Evolutionary conservation across 2,329 filamentous ascomycete species (phyloP).

Genomic region (Septoria petroselini): DNA sequence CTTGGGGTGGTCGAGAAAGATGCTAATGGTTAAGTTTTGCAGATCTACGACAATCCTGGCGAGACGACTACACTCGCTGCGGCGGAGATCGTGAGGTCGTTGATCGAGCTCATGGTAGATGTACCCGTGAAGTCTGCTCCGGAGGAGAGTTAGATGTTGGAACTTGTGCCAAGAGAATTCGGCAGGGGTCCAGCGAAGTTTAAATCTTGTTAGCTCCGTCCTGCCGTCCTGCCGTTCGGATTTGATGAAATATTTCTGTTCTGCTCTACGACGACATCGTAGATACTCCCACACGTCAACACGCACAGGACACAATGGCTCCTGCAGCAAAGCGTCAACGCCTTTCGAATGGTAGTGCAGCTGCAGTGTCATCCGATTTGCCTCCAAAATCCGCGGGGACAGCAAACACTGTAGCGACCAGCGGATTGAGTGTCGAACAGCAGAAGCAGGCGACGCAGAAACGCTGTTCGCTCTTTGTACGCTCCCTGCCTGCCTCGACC

Average conservation of each 20-base stretch:
- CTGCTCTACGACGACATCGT: no score
- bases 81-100: conserved; percentile 53
- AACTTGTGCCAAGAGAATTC: no score
- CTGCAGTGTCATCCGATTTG: conserved; percentile 15
- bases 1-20: not conserved
- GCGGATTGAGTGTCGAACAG: conserved; percentile 8
- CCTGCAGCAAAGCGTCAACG: conserved; percentile 36
- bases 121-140: not conserved
- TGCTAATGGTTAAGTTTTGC: not conserved
- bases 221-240: no score
- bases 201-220: no score
- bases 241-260: no score
- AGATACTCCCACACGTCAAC: not conserved
- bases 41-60: conserved; percentile 58
- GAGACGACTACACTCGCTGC: conserved; percentile 57
- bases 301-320: conserved; percentile 26
- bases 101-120: conserved; percentile 47
- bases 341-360: conserved; percentile 31
- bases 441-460: conserved; percentile 27
- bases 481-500: conserved; percentile 72
- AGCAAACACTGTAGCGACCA: not conserved
- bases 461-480: conserved; percentile 71
- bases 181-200: no score
- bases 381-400: not conserved
- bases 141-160: no score